phyloP scores from a whole-genome alignment of 805 yeast genomes.

The Myxozyma geophila region DNA sequence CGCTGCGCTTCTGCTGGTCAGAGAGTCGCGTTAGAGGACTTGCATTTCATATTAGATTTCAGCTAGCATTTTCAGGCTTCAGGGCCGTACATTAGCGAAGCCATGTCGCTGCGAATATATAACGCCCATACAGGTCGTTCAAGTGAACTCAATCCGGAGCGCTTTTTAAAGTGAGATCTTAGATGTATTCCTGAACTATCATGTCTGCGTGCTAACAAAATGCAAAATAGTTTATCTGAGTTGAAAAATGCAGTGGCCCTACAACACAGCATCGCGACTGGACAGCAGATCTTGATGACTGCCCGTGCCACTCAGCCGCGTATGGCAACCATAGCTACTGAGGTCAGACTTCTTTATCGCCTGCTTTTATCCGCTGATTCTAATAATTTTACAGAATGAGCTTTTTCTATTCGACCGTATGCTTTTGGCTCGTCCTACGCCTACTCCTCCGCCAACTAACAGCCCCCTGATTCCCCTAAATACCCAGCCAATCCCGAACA shows the following conservation, averaged over 20 bases:
- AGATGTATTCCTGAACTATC: no score
- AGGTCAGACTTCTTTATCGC: conserved; percentile 14
- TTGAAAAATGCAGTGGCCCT: conserved; percentile 28
- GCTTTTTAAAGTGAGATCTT: conserved; percentile 19
- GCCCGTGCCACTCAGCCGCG: conserved; percentile 35
- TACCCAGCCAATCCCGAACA: conserved; percentile 32
- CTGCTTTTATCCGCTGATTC: not conserved
- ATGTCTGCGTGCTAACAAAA: no score
- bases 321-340: conserved; percentile 27
- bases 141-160: conserved; percentile 24
- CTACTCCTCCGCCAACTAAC: conserved; percentile 29
- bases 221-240: conserved; percentile 21
- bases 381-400: conserved; percentile 24
- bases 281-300: conserved; percentile 35
- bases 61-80: not conserved
- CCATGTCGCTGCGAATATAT: conserved; percentile 26
- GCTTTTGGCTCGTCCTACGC: conserved; percentile 30
- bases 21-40: not conserved
- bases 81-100: not conserved
- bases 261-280: conserved; percentile 21
- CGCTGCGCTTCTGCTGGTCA: conserved; percentile 5
- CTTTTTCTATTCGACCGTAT: conserved; percentile 30
- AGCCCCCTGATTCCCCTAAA: conserved; percentile 34
- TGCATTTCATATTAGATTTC: not conserved
- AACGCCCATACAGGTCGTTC: conserved; percentile 35